Percentiles rank a stretch among this genome's conserved stretches.
phyloP scores from a whole-genome alignment of 164 flowering plant species.

The Stephania japonica region DNA sequence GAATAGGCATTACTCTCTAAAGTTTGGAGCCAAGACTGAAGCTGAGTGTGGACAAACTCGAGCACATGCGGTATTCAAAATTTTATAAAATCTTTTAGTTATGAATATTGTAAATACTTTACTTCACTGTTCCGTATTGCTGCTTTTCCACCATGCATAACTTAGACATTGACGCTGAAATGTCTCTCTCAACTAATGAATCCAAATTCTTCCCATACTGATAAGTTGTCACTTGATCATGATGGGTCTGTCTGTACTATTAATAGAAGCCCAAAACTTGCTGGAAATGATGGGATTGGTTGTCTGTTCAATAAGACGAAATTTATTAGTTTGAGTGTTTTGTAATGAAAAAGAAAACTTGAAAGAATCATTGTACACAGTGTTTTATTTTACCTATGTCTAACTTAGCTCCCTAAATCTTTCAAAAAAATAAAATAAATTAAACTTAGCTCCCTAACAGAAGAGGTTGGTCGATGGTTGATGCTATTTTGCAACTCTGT shows the following conservation, averaged over 20 bases:
- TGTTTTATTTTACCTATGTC: neutral
- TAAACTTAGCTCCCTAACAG: neutral
- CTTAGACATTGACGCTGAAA: neutral
- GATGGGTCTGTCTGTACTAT: neutral
- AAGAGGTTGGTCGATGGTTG: neutral
- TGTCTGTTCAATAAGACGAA: too few species aligned
- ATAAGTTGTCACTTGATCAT: neutral
- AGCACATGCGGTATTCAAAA: slow-evolving; percentile 27
- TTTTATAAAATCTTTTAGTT: neutral
- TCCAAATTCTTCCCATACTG: neutral
- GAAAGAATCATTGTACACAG: neutral
- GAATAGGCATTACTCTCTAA: slow-evolving; percentile 32
- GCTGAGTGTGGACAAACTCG: slow-evolving; percentile 24
- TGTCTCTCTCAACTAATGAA: neutral
- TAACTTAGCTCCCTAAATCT: neutral
- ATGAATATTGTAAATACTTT: neutral
- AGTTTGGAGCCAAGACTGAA: slow-evolving; percentile 25
- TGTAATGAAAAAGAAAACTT: neutral
- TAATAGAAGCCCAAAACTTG: neutral
- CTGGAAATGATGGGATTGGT: neutral
- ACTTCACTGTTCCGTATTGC: neutral
- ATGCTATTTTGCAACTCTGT: slow-evolving; percentile 7
- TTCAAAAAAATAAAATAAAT: too few species aligned
- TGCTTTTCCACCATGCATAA: neutral
- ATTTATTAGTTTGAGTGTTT: too few species aligned